Percentiles rank a stretch among this genome's conserved stretches.
Evolutionary conservation across 2,329 filamentous ascomycete species (phyloP).

Genomic region (Metarhizium rileyi): DNA sequence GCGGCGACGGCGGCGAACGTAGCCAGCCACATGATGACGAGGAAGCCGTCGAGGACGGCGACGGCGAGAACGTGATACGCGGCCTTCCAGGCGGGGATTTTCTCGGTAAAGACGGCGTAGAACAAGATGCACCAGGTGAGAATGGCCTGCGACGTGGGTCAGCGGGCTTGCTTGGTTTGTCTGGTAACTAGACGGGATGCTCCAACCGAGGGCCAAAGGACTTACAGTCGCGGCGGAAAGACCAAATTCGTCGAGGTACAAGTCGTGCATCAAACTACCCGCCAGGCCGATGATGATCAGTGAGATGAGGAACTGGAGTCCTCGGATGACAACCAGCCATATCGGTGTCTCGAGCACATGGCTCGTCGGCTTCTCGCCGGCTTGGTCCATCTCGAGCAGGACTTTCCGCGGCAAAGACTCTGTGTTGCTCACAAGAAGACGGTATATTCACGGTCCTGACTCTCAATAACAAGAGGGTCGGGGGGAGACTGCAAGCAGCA

Average conservation of each 20-base stretch:
- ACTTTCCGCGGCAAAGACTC: not conserved
- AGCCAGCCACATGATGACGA: conserved; percentile 38
- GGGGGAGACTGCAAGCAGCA: no score
- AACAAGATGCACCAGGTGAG: conserved; percentile 35
- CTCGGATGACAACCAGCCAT: conserved; percentile 33
- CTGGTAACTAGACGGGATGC: no score
- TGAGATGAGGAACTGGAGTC: conserved; percentile 31
- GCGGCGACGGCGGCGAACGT: conserved; percentile 32
- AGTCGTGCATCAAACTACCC: conserved; percentile 29
- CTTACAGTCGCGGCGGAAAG: conserved; percentile 31
- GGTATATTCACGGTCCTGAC: no score
- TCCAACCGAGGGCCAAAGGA: not conserved
- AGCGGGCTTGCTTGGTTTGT: not conserved
- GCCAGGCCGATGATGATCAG: conserved; percentile 34
- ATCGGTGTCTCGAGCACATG: conserved; percentile 30
- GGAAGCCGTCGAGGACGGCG: conserved; percentile 31
- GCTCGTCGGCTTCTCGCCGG: not conserved
- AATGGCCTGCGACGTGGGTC: conserved; percentile 22
- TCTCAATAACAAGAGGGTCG: no score
- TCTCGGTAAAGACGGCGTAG: conserved; percentile 34
- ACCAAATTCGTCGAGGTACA: conserved; percentile 30
- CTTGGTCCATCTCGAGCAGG: not conserved
- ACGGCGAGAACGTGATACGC: conserved; percentile 36
- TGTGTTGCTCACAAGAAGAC: not conserved
- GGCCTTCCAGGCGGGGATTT: conserved; percentile 20